Base-by-base conservation (phyloP, 1,284 basidiomycete genomes). In the Boletus semigastroideus region DNA sequence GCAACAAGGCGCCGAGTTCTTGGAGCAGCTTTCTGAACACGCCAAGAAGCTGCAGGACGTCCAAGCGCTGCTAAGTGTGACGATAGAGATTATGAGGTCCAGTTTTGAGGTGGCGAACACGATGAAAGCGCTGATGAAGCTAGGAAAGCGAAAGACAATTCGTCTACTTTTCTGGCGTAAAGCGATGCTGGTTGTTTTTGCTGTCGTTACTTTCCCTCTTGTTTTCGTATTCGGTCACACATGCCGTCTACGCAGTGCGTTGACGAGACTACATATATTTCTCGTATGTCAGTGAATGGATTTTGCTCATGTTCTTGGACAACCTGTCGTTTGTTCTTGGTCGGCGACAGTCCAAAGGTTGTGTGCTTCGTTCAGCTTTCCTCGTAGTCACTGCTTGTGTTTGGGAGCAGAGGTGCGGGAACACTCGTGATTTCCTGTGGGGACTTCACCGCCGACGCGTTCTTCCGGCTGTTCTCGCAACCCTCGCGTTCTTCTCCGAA, bases 31-130 rank as follows among this genome's bases (percentile, higher is more conserved):
- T 42, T 87, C 89, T 51, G 87, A 89, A 42, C 92, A 98, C 65
- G 97, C 96, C 51, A 91, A 94, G 68, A 86, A 84, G 66, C 77
- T 99, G 51, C 92, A 88, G 71, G 95, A 98, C 71, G 89, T 95
- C 63, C 95, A 98, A 72, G 73, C 79, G 25, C 66, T 81, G 55
- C 77, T 83, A 1, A 89, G 91, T 63, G 81, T 92, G 49, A 89
- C 85, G 37, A 95, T 94, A 74, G 89, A 91, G 65, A 78, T 88
- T 48, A 94, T 96, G 92, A 92, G 92, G 69, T 92, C 91, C 46
- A 92, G 88, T 66, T 96, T 94, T 69, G 92, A 92, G 2, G 82
- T 96, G 53, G 93, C 94, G 41, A 96, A 95, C 67, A 88, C 90
- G 36, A 90, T 96, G 84, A 96, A 96, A 76, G 86, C 83, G 25